These are phyloP conservation scores for Cercospora citrullina DNA, from an alignment of 2,329 filamentous ascomycete genomes.

Conservation along the genomic window DNA sequence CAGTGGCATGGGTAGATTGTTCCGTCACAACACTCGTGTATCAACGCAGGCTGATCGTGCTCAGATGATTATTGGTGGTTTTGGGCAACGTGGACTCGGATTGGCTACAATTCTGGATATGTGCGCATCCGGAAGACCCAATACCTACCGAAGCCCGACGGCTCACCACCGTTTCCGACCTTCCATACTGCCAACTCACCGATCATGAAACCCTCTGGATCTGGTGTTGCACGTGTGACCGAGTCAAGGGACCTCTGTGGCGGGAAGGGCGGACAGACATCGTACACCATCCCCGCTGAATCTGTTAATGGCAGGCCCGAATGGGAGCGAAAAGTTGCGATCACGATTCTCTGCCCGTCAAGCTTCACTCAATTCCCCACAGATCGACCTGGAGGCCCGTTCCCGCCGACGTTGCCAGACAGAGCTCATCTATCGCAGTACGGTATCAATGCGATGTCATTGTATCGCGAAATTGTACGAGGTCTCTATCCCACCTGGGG, in stretches of 20 bases:
- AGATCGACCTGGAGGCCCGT: background rate
- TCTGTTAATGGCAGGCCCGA: background rate
- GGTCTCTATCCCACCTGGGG: background rate
- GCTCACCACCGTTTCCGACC: background rate
- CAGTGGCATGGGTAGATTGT: background rate
- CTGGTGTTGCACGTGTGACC: background rate
- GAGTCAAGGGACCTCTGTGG: background rate
- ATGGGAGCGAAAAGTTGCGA: background rate
- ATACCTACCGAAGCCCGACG: background rate
- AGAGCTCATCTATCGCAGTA: background rate
- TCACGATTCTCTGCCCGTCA: background rate
- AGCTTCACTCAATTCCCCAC: background rate
- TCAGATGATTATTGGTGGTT: background rate
- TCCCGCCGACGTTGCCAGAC: background rate
- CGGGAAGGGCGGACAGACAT: background rate
- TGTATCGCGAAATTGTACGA: background rate
- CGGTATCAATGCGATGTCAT: background rate
- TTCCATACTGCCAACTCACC: background rate
- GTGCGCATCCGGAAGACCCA: background rate
- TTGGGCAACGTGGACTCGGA: background rate
- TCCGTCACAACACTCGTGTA: background rate
- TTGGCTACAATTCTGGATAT: background rate
- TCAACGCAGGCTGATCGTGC: background rate
- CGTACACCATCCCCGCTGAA: too few relatives aligned
- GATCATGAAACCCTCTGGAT: background rate